Evolutionary conservation across 1,139 yeast species (phyloP), one percentile per base, ranked within the genome.

Genomic region (Tardiomyces digboiensis): DNA sequence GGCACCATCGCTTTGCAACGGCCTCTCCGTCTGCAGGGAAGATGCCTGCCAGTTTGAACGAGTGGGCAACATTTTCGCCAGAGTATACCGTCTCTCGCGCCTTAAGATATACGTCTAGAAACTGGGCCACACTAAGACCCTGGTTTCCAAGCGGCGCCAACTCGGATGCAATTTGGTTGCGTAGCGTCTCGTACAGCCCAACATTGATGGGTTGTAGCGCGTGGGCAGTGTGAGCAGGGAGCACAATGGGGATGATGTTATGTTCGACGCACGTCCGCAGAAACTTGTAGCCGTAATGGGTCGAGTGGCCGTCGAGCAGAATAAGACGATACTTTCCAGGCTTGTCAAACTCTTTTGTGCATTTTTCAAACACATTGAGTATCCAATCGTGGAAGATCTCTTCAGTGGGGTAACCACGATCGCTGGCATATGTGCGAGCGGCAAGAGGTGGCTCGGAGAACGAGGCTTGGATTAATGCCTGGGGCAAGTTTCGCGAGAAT

Each of bases 31-130:
- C 33, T n/a, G 33, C 33, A 5, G 33, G 33, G 33, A 26, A 26
- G 33, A 26, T 26, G 33, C 33, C 33, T n/a, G 33, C 33, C 16
- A 26, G 33, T 16, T 26, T 26, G 33, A 26, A 26, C 33, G 33
- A 26, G 16, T 13, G 33, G 8, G 33, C 33, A 5, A 26, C 33
- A 16, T 26, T 26, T 16, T 26, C 33, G 33, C 33, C 33, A 5
- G 33, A 26, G 33, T 26, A 26, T 5, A 26, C 33, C 14, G 33
- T 26, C 33, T 26, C 33, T 4, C 33, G 33, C 10, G 33, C 33
- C 33, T 26, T 26, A 16, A 26, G 33, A 8, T 26, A 26, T n/a
- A 26, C 14, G 5, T 26, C 33, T 5, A 26, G 33, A 16, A 26
- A 26, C 33, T 26, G 33, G 33, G 33, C 33, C 33, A 26, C 14